Evolutionary conservation across 345 rosid species (phyloP).

Genomic region (Luvunga scandens): DNA sequence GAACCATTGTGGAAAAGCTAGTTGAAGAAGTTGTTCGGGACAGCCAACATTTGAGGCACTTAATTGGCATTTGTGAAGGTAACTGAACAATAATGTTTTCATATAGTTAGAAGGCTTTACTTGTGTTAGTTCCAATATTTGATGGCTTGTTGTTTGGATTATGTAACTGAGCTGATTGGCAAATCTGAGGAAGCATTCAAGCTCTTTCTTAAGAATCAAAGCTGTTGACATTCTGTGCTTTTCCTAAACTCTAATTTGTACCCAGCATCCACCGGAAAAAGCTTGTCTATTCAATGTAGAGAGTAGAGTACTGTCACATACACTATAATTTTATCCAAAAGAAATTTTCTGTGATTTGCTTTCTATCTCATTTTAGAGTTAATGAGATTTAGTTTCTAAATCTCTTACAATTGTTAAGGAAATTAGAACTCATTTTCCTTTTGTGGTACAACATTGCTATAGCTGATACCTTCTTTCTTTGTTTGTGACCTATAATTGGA

Average conservation of each 20-base stretch:
- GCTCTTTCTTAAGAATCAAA: neutral
- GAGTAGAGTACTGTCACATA: neutral
- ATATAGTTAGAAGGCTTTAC: neutral
- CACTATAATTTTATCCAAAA: neutral
- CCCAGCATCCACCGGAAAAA: neutral
- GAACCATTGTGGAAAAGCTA: slow-evolving; percentile 80
- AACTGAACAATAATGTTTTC: slow-evolving; percentile 7
- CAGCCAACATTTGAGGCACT: slow-evolving; percentile 70
- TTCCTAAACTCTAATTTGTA: neutral
- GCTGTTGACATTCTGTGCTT: neutral
- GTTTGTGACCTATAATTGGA: slow-evolving; percentile 1
- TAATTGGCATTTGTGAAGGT: slow-evolving; percentile 92
- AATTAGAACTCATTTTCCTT: slow-evolving; percentile 1
- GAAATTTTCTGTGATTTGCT: neutral
- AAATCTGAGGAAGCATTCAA: neutral
- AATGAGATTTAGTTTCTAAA: neutral
- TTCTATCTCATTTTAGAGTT: no score
- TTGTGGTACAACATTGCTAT: neutral
- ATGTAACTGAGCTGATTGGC: neutral
- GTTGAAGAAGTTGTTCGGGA: slow-evolving; percentile 77
- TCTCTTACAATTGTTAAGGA: neutral
- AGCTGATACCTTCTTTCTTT: neutral
- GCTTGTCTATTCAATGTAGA: neutral
- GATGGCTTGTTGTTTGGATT: neutral
- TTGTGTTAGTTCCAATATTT: slow-evolving; percentile 3